Conservation (phyloP, 352 stramenopile species). For the Globisporangium nagaii region DNA sequence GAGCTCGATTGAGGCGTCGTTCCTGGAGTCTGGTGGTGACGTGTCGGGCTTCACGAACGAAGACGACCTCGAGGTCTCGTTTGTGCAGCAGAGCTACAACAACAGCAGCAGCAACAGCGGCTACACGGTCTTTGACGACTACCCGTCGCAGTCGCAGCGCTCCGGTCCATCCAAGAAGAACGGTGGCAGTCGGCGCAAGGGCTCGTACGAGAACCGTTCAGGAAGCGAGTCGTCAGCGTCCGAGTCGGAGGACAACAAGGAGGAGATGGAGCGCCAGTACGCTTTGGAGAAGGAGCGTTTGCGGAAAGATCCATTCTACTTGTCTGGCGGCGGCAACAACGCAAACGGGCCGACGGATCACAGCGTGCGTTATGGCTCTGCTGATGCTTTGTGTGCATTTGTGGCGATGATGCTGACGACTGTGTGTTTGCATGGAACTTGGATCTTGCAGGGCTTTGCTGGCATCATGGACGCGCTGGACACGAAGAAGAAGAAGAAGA, state of each 20-base stretch:
- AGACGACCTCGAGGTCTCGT: constrained; percentile 79
- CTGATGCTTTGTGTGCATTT: neutral
- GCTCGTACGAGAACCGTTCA: constrained; percentile 25
- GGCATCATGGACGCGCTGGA: constrained; percentile 80
- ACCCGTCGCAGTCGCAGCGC: constrained; percentile 5
- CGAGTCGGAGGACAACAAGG: constrained; percentile 36
- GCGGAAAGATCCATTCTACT: constrained; percentile 78
- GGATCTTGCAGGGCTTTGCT: constrained; percentile 52
- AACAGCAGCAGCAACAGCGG: constrained; percentile 2
- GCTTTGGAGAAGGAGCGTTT: constrained; percentile 55
- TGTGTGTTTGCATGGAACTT: constrained; percentile 1
- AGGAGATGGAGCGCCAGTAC: constrained; percentile 34
- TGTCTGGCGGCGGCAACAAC: constrained; percentile 48
- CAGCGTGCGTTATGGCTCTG: constrained; percentile 20
- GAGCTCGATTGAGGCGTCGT: constrained; percentile 53
- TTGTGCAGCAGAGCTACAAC: constrained; percentile 49
- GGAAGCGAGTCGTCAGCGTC: constrained; percentile 24
- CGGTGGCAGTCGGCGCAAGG: constrained; percentile 35
- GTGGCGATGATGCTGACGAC: neutral
- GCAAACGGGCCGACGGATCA: constrained; percentile 15
- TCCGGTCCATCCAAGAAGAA: constrained; percentile 19
- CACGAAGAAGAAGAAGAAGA: constrained; percentile 58
- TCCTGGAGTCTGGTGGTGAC: constrained; percentile 69
- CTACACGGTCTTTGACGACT: constrained; percentile 22
- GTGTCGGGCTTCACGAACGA: constrained; percentile 54